Percentiles rank a stretch among this genome's conserved stretches.
Evolutionary conservation across 495 filamentous ascomycete species (phyloP).

Genomic region (Hypoxylon trugodes): DNA sequence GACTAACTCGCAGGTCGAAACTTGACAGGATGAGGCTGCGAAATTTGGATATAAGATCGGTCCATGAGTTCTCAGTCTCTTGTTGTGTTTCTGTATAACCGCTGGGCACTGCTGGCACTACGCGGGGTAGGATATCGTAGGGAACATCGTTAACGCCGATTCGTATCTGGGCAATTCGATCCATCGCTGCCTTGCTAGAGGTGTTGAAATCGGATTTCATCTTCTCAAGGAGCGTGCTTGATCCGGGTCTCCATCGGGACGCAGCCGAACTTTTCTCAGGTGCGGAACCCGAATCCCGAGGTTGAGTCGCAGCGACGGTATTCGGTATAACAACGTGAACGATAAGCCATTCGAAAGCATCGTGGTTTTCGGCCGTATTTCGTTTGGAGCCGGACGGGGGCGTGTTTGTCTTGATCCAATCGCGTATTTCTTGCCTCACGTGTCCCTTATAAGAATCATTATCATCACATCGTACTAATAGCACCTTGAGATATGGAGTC

Average conservation of each 20-base stretch:
- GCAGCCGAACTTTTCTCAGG: conserved; percentile 51
- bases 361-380: conserved; percentile 75
- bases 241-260: conserved; percentile 81
- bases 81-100: conserved; percentile 70
- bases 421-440: conserved; percentile 78
- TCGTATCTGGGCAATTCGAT: conserved; percentile 86
- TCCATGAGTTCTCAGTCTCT: conserved; percentile 76
- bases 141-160: conserved; percentile 71
- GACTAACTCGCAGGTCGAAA: conserved; percentile 88
- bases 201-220: conserved; percentile 91
- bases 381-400: conserved; percentile 54
- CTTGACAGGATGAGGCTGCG: conserved; percentile 87
- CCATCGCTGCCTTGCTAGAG: conserved; percentile 75
- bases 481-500: conserved; percentile 93
- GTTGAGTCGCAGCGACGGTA: conserved; percentile 76
- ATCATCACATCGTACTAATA: conserved; percentile 89
- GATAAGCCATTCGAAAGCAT: conserved; percentile 97
- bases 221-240: conserved; percentile 86
- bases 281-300: conserved; percentile 58
- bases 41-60: conserved; percentile 85
- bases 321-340: conserved; percentile 87
- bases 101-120: conserved; percentile 64
- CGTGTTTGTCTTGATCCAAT: conserved; percentile 88
- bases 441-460: conserved; percentile 89
- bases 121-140: conserved; percentile 62